These are phyloP conservation scores for Naganishia liquefaciens DNA, from an alignment of 1,284 basidiomycete genomes.

Conservation along the genomic window DNA sequence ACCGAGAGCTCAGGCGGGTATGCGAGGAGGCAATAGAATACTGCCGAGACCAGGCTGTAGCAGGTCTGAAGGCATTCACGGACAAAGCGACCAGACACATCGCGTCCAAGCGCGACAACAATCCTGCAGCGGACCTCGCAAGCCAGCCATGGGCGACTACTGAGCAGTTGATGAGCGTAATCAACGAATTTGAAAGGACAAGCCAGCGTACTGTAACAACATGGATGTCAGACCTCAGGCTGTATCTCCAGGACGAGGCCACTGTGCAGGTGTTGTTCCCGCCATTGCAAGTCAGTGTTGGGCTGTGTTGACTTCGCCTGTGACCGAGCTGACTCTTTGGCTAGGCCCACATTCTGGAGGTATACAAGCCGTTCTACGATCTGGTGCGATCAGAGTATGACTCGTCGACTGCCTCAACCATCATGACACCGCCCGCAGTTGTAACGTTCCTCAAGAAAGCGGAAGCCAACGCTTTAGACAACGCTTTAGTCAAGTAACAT, in stretches of 20 bases:
- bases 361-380: conserved; percentile 69
- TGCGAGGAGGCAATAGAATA: conserved; percentile 77
- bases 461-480: conserved; percentile 23
- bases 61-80: conserved; percentile 64
- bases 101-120: conserved; percentile 31
- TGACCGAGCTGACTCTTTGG: not conserved
- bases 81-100: conserved; percentile 57
- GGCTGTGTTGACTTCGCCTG: not conserved
- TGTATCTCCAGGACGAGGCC: conserved; percentile 76
- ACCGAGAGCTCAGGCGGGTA: conserved; percentile 73
- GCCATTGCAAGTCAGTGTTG: conserved; percentile 62
- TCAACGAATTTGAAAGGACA: conserved; percentile 60
- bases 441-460: conserved; percentile 24
- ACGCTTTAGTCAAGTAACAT: not conserved
- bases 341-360: conserved; percentile 66
- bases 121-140: conserved; percentile 52
- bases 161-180: conserved; percentile 55
- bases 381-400: conserved; percentile 55
- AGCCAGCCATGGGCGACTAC: conserved; percentile 58
- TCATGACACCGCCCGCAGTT: conserved; percentile 31
- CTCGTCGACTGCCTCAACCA: not conserved
- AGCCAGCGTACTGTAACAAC: conserved; percentile 37
- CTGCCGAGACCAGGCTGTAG: conserved; percentile 59
- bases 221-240: conserved; percentile 48
- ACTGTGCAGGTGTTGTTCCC: conserved; percentile 74